A percentile compares a stretch with the other conserved stretches of the same genome.
phyloP scores from a whole-genome alignment of 2,329 filamentous ascomycete genomes.

The Clonostachys rosea region DNA sequence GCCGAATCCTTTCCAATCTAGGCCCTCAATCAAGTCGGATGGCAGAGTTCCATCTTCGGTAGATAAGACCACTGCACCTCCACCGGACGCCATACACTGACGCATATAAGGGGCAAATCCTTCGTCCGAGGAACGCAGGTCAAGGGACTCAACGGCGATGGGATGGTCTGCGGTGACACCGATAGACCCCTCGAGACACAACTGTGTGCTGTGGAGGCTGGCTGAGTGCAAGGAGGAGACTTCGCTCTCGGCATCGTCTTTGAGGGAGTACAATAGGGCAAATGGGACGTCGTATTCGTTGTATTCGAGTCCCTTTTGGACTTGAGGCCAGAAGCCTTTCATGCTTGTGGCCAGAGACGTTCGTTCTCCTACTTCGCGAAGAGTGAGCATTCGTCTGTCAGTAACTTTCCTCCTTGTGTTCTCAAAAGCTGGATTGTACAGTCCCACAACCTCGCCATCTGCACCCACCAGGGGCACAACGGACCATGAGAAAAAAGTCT shows the following conservation, averaged over 20 bases:
- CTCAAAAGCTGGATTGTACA: constrained; percentile 80
- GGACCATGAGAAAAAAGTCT: constrained; percentile 80
- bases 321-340: constrained; percentile 68
- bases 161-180: constrained; percentile 63
- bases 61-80: constrained; percentile 63
- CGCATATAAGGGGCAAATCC: constrained; percentile 75
- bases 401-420: constrained; percentile 76
- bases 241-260: constrained; percentile 68
- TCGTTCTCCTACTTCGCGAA: constrained; percentile 72
- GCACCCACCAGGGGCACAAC: constrained; percentile 73
- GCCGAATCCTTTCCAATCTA: constrained; percentile 67
- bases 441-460: constrained; percentile 68
- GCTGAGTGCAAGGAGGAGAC: constrained; percentile 67
- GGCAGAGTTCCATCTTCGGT: constrained; percentile 65
- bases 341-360: constrained; percentile 70
- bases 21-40: constrained; percentile 55
- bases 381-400: constrained; percentile 73
- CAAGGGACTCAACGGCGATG: constrained; percentile 56
- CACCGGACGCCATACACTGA: constrained; percentile 64
- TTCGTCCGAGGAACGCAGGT: constrained; percentile 64
- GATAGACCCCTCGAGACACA: constrained; percentile 67
- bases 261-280: constrained; percentile 70
- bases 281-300: constrained; percentile 76
- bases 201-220: constrained; percentile 57
- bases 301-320: constrained; percentile 63